Conservation (phyloP, 441 rosid species). For the Euphorbia corollata region DNA sequence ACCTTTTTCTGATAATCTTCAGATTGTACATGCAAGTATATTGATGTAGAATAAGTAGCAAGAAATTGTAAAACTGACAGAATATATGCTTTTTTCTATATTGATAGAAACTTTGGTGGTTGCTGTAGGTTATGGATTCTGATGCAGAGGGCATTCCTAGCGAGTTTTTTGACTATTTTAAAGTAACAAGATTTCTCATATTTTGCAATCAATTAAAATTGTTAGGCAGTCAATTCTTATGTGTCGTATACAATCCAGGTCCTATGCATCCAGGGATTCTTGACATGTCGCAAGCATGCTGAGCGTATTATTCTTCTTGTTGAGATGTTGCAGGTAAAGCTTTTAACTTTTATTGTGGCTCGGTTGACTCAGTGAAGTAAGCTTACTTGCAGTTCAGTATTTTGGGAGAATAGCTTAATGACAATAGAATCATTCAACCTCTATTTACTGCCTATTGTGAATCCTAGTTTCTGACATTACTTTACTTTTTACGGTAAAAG, state of each 20-base stretch:
- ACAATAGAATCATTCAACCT: background rate
- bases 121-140: slow-evolving; percentile 86
- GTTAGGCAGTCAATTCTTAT: slow-evolving; percentile 3
- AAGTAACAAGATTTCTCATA: slow-evolving; percentile 36
- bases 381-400: background rate
- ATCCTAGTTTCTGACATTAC: background rate
- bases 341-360: slow-evolving; percentile 3
- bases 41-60: background rate
- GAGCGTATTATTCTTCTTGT: slow-evolving; percentile 89
- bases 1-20: background rate
- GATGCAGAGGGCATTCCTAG: slow-evolving; percentile 98
- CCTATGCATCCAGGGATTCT: slow-evolving; percentile 94
- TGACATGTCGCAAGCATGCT: slow-evolving; percentile 94
- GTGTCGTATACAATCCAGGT: slow-evolving; percentile 41
- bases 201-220: slow-evolving; percentile 5
- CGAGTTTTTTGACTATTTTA: slow-evolving; percentile 93
- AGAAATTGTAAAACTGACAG: background rate
- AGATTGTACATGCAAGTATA: slow-evolving; percentile 4
- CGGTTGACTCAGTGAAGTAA: background rate
- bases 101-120: slow-evolving; percentile 16
- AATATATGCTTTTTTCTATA: background rate
- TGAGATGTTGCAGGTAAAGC: slow-evolving; percentile 92
- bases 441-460: background rate
- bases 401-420: background rate
- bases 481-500: background rate